Evolutionary conservation across 805 yeast genomes (phyloP).

Genomic region (Saccharomyces kudriavzevii): DNA sequence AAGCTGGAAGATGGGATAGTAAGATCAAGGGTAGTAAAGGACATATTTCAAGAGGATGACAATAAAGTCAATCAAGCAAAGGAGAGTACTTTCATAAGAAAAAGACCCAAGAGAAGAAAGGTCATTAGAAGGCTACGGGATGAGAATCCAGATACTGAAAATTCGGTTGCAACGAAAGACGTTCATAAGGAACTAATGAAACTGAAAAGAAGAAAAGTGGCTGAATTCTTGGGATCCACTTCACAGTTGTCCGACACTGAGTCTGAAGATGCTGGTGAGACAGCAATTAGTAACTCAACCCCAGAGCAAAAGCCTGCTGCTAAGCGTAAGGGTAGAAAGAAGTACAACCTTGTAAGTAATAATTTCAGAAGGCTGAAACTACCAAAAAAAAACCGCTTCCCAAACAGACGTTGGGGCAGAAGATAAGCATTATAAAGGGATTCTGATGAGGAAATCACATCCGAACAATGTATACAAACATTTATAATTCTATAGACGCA

Average conservation of each 20-base stretch:
- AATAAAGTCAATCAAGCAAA: constrained; percentile 14
- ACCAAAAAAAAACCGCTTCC: constrained; percentile 37
- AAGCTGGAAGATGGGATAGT: not conserved
- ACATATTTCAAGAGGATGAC: constrained; percentile 11
- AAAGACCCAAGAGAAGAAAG: constrained; percentile 8
- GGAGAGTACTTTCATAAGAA: not conserved
- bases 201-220: constrained; percentile 19
- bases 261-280: not conserved
- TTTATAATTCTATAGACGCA: not conserved
- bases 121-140: constrained; percentile 9
- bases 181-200: constrained; percentile 20
- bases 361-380: constrained; percentile 49
- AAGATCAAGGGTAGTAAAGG: constrained; percentile 1
- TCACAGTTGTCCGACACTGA: not conserved
- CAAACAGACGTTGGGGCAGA: constrained; percentile 36
- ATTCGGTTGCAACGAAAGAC: constrained; percentile 7
- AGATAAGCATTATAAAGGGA: not conserved
- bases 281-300: constrained; percentile 7
- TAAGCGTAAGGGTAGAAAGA: constrained; percentile 17
- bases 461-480: not conserved
- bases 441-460: not conserved
- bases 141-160: not conserved
- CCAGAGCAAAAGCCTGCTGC: constrained; percentile 4
- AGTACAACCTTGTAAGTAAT: constrained; percentile 33
- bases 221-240: constrained; percentile 9